Evolutionary conservation across 1,139 yeast species (phyloP).

Genomic region (Yamadazyma dushanensis): DNA sequence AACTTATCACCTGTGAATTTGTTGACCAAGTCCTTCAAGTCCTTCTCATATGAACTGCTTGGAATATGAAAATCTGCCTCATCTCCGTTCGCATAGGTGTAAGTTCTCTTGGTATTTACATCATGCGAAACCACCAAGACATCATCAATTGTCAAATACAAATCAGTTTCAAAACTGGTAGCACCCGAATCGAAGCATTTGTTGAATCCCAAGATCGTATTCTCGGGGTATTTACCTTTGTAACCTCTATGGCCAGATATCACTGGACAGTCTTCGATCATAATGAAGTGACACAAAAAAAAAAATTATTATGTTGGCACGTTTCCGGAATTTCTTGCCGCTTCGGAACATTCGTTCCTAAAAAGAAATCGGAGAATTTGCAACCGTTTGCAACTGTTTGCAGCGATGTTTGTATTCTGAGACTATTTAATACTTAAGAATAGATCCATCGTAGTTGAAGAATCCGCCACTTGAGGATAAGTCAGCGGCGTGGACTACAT

Average conservation of each 20-base stretch:
- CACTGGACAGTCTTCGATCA: constrained; percentile 21
- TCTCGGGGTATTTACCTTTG: constrained; percentile 71
- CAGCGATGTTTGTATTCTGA: too few species aligned
- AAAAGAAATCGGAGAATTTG: too few species aligned
- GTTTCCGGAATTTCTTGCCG: not conserved
- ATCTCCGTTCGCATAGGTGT: constrained; percentile 46
- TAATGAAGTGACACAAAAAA: too few species aligned
- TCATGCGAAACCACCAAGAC: constrained; percentile 79
- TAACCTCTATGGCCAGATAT: constrained; percentile 52
- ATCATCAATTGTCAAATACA: constrained; percentile 76
- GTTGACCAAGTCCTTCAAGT: constrained; percentile 54
- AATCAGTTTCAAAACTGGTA: constrained; percentile 76
- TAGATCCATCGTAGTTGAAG: constrained; percentile 5
- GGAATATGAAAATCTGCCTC: constrained; percentile 42
- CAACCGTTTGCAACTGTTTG: too few species aligned
- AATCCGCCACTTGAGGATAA: constrained; percentile 4
- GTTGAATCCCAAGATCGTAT: constrained; percentile 70
- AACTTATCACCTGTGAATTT: constrained; percentile 56
- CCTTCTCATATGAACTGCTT: constrained; percentile 36
- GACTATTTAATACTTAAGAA: not conserved
- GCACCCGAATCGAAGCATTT: constrained; percentile 73
- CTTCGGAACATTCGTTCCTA: too few species aligned
- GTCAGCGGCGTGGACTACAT: constrained; percentile 1
- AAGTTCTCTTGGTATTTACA: constrained; percentile 57
- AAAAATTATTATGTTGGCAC: not conserved